These are phyloP conservation scores for Poa pratensis DNA, from an alignment of 176 grass and related monocot species.

Conservation along the genomic window DNA sequence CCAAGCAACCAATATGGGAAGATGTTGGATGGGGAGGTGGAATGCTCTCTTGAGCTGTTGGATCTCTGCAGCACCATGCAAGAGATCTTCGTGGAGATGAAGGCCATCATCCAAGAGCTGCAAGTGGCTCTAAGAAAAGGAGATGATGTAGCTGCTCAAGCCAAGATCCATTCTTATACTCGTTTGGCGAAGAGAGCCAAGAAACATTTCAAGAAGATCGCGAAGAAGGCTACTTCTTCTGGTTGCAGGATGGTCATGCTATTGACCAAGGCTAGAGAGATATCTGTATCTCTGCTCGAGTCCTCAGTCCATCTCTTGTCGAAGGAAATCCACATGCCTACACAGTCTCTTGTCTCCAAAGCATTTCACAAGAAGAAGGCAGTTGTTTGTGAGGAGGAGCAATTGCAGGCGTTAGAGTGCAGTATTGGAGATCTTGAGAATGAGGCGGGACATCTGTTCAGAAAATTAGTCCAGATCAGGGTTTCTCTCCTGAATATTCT, in stretches of 20 bases:
- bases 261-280: constrained; percentile 26
- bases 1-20: constrained; percentile 41
- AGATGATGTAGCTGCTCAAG: background rate
- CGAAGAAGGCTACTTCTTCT: background rate
- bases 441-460: constrained; percentile 13
- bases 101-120: constrained; percentile 20
- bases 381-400: constrained; percentile 5
- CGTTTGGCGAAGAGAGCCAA: constrained; percentile 34
- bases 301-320: constrained; percentile 6
- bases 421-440: constrained; percentile 40
- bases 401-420: constrained; percentile 38
- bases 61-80: too few relatives aligned
- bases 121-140: constrained; percentile 45
- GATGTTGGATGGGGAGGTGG: too few relatives aligned
- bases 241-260: constrained; percentile 21
- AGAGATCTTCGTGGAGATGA: too few relatives aligned
- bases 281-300: constrained; percentile 25
- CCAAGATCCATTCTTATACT: too few relatives aligned
- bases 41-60: too few relatives aligned
- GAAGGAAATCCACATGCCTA: constrained; percentile 15
- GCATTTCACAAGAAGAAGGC: constrained; percentile 32
- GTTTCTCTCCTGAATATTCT: constrained; percentile 42
- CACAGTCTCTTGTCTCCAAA: constrained; percentile 33
- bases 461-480: constrained; percentile 38
- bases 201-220: constrained; percentile 33